Percentiles rank a stretch among this genome's conserved stretches.
Conservation (phyloP, 2,329 filamentous ascomycete species). For the Apiospora phragmitis region DNA sequence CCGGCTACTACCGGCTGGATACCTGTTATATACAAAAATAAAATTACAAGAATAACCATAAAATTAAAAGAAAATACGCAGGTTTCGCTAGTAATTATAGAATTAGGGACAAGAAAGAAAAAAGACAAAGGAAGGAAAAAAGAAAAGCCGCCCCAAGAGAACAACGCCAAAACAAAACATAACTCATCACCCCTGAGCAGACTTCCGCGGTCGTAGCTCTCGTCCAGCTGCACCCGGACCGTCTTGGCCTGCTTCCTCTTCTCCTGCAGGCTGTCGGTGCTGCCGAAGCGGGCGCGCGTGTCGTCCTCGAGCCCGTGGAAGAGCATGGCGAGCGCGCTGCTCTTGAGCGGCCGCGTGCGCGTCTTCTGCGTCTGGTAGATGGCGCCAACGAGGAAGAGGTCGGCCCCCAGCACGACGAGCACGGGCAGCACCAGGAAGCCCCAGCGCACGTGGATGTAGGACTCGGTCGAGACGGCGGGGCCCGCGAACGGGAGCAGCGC, state of each 20-base stretch:
- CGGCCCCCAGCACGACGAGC: constrained; percentile 30
- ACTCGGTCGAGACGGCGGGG: constrained; percentile 28
- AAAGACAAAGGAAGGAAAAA: no score
- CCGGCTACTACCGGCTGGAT: no score
- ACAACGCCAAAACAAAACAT: background rate
- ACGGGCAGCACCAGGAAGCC: constrained; percentile 35
- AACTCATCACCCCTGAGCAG: constrained; percentile 10
- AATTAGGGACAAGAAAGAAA: no score
- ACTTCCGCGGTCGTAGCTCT: constrained; percentile 19
- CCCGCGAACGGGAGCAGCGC: constrained; percentile 29
- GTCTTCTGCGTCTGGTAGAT: constrained; percentile 26
- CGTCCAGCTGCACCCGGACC: constrained; percentile 28
- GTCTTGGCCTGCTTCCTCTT: constrained; percentile 26
- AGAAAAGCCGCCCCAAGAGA: no score
- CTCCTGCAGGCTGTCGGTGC: constrained; percentile 19
- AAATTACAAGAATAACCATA: no score
- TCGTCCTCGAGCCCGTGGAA: constrained; percentile 36
- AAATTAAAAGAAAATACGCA: no score
- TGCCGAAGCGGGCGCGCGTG: constrained; percentile 24
- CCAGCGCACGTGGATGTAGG: constrained; percentile 37
- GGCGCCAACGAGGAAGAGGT: constrained; percentile 29
- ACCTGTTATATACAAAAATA: no score
- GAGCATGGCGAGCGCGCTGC: constrained; percentile 35
- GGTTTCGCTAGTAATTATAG: no score
- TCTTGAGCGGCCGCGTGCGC: constrained; percentile 34